Base-by-base conservation (phyloP, 139 green algal genomes). In the Nannochloris sp. region DNA sequence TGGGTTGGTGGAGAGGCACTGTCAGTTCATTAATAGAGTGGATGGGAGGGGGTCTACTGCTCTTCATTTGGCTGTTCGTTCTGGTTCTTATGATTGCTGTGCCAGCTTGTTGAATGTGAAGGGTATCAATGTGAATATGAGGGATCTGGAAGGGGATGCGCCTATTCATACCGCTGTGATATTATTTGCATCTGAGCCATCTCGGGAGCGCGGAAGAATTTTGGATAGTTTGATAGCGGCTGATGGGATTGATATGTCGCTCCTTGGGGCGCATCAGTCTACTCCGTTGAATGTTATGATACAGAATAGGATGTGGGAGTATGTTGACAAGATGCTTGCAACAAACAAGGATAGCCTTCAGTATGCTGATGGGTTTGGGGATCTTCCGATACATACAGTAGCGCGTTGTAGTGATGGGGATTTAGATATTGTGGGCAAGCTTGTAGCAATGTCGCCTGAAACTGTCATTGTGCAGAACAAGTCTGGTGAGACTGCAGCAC, bases 201-300 rank as follows among this genome's bases (percentile, higher is more conserved):
- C n/a, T 28, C 17, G 17, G 16, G 46, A 20, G 16, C 17, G 17
- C 16, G 46, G n/a, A 9, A 5, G n/a, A 28, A 53, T 53, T 53
- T 53, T 53, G 46, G 46, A 53, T 11, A 23, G n/a, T 0, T 53
- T 53, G 12, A 6, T 53, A 9, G 46, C 17, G 8, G 8, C 9
- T 53, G 46, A 23, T 20, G 46, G 17, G 17, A 28, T 23, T 28
- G 46, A 28, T 28, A 20, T 23, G 20, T 20, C 16, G 56, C 30
- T 23, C 16, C 17, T n/a, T n/a, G 56, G 30, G 17, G n/a, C 56
- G 10, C 16, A 61, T 20, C 16, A 44, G 16, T 29, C 3, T 6
- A 43, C 31, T 23, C 30, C 56, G 17, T 51, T 61, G 56, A 20
- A 61, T 33, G 46, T 53, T 6, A 53, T 53, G 46, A 53, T 53